phyloP scores from a whole-genome alignment of 495 filamentous ascomycete genomes.

The Geoglossum glabrum region DNA sequence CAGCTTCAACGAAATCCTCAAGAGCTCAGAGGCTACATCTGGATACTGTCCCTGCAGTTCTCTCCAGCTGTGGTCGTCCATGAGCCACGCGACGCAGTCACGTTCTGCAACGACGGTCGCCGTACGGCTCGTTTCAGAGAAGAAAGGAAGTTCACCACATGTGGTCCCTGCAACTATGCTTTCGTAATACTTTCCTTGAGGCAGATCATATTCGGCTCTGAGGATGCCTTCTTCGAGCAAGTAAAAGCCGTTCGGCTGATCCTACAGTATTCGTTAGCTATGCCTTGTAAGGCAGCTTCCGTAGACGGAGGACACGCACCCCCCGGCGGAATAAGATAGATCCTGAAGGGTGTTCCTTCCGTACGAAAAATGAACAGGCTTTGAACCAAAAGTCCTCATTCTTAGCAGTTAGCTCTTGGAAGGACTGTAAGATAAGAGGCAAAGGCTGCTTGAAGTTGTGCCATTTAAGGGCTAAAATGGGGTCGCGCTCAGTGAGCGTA shows the following conservation, averaged over 20 bases:
- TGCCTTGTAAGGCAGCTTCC: neutral
- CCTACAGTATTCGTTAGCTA: neutral
- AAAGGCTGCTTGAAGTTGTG: constrained; percentile 71
- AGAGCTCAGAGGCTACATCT: constrained; percentile 62
- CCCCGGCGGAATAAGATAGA: constrained; percentile 48
- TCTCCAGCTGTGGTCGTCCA: constrained; percentile 50
- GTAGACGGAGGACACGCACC: constrained; percentile 25
- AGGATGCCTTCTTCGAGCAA: constrained; percentile 81
- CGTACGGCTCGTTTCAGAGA: constrained; percentile 69
- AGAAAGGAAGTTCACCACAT: constrained; percentile 91
- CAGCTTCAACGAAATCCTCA: constrained; percentile 69
- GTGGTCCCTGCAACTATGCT: constrained; percentile 88
- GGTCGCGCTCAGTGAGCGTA: constrained; percentile 41
- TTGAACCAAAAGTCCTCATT: constrained; percentile 92
- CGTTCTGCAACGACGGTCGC: constrained; percentile 70
- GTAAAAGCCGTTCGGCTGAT: constrained; percentile 50
- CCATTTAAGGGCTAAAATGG: constrained; percentile 40
- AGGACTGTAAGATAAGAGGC: constrained; percentile 78
- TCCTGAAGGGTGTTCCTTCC: constrained; percentile 42
- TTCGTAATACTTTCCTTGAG: constrained; percentile 75
- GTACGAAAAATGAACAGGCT: constrained; percentile 47
- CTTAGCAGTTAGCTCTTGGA: constrained; percentile 61
- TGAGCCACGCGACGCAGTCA: constrained; percentile 62
- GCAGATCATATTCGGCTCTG: constrained; percentile 69
- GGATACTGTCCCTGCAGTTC: constrained; percentile 44